Percentiles rank a stretch among this genome's conserved stretches.
These are phyloP conservation scores for Mycena pura DNA, from an alignment of 768 basidiomycete genomes.

Conservation along the genomic window DNA sequence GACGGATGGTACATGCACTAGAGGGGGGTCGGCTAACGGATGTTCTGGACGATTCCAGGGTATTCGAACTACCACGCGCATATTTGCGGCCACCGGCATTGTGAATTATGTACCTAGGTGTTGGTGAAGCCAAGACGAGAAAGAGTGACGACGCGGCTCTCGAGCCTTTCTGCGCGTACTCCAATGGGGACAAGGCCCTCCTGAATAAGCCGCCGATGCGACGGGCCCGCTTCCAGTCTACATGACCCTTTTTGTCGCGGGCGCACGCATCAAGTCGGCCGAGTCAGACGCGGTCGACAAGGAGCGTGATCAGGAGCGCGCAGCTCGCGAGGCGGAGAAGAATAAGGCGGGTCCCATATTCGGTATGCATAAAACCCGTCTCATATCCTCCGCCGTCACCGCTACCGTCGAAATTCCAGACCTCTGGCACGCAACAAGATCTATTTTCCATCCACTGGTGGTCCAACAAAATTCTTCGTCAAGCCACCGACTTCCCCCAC, in stretches of 20 bases:
- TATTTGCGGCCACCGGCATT: slow-evolving; percentile 44
- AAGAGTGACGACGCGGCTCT: background rate
- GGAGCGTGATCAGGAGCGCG: background rate
- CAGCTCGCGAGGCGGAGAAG: background rate
- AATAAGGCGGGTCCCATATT: background rate
- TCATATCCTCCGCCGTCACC: background rate
- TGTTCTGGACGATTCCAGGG: slow-evolving; percentile 82
- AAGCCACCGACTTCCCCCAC: background rate
- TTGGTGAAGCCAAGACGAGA: background rate
- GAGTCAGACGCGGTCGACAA: background rate
- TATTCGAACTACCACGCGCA: slow-evolving; percentile 80
- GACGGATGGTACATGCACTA: slow-evolving; percentile 51
- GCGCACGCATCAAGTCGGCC: background rate
- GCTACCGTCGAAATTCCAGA: background rate
- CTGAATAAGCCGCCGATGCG: background rate
- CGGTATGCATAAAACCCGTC: background rate
- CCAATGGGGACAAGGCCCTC: background rate
- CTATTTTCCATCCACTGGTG: background rate
- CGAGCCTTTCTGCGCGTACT: background rate
- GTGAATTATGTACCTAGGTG: background rate
- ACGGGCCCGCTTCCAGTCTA: background rate
- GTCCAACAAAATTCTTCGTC: no score
- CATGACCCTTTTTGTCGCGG: background rate
- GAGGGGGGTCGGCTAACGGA: slow-evolving; percentile 67
- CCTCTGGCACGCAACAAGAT: background rate